Evolutionary conservation across 2,329 filamentous ascomycete genomes (phyloP).

Genomic region (Rachicladosporium sp.): DNA sequence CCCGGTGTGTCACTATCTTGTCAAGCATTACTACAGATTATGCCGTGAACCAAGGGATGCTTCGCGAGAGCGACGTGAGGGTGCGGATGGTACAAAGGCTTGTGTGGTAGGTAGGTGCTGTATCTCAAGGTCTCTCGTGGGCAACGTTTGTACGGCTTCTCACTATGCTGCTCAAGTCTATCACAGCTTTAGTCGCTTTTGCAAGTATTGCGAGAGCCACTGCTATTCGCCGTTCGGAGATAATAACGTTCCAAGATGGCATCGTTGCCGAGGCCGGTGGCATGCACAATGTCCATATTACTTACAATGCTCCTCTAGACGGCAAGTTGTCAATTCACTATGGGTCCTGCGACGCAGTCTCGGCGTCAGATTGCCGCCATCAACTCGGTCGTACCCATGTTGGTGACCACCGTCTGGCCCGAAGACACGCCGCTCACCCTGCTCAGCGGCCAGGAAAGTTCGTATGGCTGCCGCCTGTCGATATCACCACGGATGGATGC

Average conservation of each 20-base stretch:
- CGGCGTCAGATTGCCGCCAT: conserved; percentile 29
- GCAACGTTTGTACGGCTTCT: too few relatives aligned
- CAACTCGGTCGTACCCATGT: conserved; percentile 31
- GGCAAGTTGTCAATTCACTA: conserved; percentile 35
- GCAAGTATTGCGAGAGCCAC: too few relatives aligned
- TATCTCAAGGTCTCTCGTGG: too few relatives aligned
- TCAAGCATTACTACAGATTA: too few relatives aligned
- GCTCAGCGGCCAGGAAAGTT: conserved; percentile 32
- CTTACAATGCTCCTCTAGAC: conserved; percentile 30
- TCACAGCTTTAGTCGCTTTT: too few relatives aligned
- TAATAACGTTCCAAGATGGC: conserved; percentile 14
- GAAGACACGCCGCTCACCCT: conserved; percentile 14
- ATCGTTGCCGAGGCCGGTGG: conserved; percentile 20
- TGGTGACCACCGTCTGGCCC: conserved; percentile 19
- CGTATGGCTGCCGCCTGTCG: conserved; percentile 35
- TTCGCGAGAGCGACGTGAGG: too few relatives aligned
- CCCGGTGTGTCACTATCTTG: too few relatives aligned
- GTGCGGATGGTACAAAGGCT: too few relatives aligned
- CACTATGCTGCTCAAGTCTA: too few relatives aligned
- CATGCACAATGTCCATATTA: conserved; percentile 39
- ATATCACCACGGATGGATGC: conserved; percentile 28
- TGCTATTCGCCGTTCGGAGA: not conserved
- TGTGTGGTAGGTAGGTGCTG: too few relatives aligned
- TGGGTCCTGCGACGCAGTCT: conserved; percentile 30
- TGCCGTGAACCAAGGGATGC: too few relatives aligned